phyloP scores from a whole-genome alignment of 257 asterid species.

The Pogostemon cablin region DNA sequence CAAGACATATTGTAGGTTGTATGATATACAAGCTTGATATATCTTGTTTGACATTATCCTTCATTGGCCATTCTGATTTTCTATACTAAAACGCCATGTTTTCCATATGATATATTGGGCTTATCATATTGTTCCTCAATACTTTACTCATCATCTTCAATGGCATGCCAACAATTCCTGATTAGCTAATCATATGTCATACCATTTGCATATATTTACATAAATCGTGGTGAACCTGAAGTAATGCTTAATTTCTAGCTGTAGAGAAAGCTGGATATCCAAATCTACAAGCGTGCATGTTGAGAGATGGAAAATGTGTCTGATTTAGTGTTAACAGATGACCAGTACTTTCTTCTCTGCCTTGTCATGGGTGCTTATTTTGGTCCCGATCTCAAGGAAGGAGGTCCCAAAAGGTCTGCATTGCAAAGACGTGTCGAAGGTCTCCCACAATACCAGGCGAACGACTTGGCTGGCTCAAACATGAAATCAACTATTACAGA shows the following conservation, averaged over 20 bases:
- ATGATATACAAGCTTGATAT: background rate
- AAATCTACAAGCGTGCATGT: slow-evolving; percentile 22
- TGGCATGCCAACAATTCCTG: background rate
- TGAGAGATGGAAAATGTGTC: slow-evolving; percentile 45
- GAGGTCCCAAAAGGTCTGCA: slow-evolving; percentile 44
- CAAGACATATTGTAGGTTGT: slow-evolving; percentile 1
- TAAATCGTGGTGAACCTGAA: background rate
- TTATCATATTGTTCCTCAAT: too few species aligned
- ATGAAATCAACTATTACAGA: slow-evolving; percentile 41
- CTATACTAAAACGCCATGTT: background rate
- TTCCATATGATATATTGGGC: background rate
- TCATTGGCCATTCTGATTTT: background rate
- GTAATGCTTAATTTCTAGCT: background rate
- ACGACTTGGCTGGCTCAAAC: slow-evolving; percentile 50
- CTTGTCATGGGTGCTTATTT: slow-evolving; percentile 63
- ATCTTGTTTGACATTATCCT: background rate
- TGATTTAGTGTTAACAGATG: slow-evolving; percentile 44
- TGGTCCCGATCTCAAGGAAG: slow-evolving; percentile 60
- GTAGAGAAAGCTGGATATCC: slow-evolving; percentile 6
- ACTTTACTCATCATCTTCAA: background rate
- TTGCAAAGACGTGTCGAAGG: slow-evolving; percentile 54
- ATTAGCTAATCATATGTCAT: background rate
- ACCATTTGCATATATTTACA: background rate
- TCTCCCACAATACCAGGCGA: slow-evolving; percentile 40
- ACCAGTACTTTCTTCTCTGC: slow-evolving; percentile 64